These are phyloP conservation scores for Bondarzewia mesenterica DNA, from an alignment of 1,284 basidiomycete genomes.

Conservation along the genomic window DNA sequence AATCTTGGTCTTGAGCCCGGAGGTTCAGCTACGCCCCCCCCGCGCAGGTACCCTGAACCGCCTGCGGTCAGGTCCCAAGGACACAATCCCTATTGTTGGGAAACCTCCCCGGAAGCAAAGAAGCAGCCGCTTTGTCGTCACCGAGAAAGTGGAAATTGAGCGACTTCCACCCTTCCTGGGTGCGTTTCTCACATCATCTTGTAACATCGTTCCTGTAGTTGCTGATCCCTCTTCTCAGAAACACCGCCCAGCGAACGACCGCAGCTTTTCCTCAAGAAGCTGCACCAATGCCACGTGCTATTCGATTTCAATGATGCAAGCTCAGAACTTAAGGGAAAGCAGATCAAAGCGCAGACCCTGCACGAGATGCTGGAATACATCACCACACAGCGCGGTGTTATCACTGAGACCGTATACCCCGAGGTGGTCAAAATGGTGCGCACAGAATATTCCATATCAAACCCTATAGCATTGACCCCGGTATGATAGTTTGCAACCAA, in stretches of 20 bases:
- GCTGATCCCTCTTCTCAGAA: slow-evolving; percentile 46
- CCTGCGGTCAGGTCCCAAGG: slow-evolving; percentile 73
- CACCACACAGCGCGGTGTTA: slow-evolving; percentile 92
- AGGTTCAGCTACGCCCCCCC: slow-evolving; percentile 49
- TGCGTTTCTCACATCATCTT: slow-evolving; percentile 28
- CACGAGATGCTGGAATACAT: slow-evolving; percentile 99
- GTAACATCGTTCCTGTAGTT: background rate
- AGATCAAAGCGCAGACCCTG: slow-evolving; percentile 96
- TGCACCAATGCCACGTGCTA: slow-evolving; percentile 92
- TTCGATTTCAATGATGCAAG: slow-evolving; percentile 99
- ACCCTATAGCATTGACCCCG: background rate
- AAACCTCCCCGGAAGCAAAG: slow-evolving; percentile 95
- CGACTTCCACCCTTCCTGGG: slow-evolving; percentile 90
- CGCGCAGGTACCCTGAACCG: slow-evolving; percentile 55
- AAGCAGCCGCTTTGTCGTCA: slow-evolving; percentile 93
- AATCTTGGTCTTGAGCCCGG: slow-evolving; percentile 40
- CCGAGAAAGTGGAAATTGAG: slow-evolving; percentile 95
- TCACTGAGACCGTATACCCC: slow-evolving; percentile 97
- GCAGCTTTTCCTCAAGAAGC: slow-evolving; percentile 90
- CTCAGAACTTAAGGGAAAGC: slow-evolving; percentile 93
- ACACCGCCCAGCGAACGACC: slow-evolving; percentile 85
- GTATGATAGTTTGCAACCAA: slow-evolving; percentile 84
- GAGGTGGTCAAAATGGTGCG: slow-evolving; percentile 97
- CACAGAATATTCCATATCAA: too few species aligned
- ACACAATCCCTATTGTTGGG: slow-evolving; percentile 90